Conservation (phyloP, 2,329 filamentous ascomycete genomes). For the Sclerotinia subarctica region DNA sequence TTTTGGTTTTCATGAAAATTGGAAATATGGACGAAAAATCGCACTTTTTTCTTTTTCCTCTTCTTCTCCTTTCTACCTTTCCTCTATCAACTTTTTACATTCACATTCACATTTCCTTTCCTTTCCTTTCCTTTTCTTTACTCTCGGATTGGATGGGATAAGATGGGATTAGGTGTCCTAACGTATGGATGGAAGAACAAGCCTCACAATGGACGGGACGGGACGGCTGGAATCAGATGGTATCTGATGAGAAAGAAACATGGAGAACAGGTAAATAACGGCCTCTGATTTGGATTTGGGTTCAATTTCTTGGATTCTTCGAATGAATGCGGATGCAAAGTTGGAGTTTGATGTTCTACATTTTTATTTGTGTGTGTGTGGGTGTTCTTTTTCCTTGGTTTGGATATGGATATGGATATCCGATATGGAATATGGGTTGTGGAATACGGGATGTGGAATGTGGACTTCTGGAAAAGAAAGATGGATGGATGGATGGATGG, state of each 20-base stretch:
- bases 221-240: not conserved
- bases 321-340: not conserved
- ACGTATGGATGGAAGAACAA: not conserved
- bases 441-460: too few relatives aligned
- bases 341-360: not conserved
- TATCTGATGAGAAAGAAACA: not conserved
- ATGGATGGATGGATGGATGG: not conserved
- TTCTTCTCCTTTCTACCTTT: too few relatives aligned
- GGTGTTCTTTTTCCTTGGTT: not conserved
- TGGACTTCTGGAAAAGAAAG: too few relatives aligned
- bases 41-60: too few relatives aligned
- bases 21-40: too few relatives aligned
- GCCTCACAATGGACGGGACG: not conserved
- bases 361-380: not conserved
- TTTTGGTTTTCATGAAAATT: too few relatives aligned
- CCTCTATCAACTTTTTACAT: not conserved
- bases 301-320: not conserved
- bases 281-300: not conserved
- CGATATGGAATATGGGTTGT: too few relatives aligned
- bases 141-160: not conserved
- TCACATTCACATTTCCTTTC: not conserved
- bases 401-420: not conserved
- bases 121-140: too few relatives aligned
- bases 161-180: not conserved
- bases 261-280: not conserved